Percentiles rank a stretch among this genome's conserved stretches.
Evolutionary conservation across 768 basidiomycete genomes (phyloP).

Genomic region (Leucocoprinus birnbaumii): DNA sequence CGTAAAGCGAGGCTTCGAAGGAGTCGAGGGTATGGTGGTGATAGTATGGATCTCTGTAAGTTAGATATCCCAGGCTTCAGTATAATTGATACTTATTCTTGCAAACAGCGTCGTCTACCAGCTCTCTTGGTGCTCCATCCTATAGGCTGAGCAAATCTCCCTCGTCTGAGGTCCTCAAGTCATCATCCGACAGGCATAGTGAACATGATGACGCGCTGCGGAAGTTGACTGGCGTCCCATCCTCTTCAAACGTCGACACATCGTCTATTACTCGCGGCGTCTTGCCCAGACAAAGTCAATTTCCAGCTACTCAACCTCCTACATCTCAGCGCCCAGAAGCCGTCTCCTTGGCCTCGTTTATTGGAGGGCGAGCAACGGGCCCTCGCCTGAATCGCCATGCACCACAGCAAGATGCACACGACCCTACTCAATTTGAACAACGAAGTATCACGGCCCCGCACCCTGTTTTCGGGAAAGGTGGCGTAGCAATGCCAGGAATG

Average conservation of each 20-base stretch:
- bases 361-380: constrained; percentile 74
- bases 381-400: constrained; percentile 71
- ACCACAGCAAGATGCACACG: constrained; percentile 65
- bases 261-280: constrained; percentile 10
- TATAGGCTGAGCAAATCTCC: constrained; percentile 11
- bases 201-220: constrained; percentile 43
- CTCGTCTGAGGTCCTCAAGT: constrained; percentile 20
- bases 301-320: constrained; percentile 11
- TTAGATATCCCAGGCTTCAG: constrained; percentile 10
- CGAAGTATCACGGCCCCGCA: constrained; percentile 56
- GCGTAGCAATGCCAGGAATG: constrained; percentile 78
- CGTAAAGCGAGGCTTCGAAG: constrained; percentile 46
- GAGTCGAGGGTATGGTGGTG: constrained; percentile 38
- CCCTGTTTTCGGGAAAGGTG: constrained; percentile 73
- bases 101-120: constrained; percentile 6
- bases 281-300: constrained; percentile 20
- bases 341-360: constrained; percentile 78
- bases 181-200: constrained; percentile 33
- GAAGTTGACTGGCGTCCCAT: constrained; percentile 36
- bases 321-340: constrained; percentile 36
- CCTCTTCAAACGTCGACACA: constrained; percentile 3
- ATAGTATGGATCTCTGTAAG: constrained; percentile 47
- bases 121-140: background rate
- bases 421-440: constrained; percentile 67
- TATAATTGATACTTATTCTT: background rate